Conservation (phyloP, 2,329 filamentous ascomycete species). For the Fusarium humuli region DNA sequence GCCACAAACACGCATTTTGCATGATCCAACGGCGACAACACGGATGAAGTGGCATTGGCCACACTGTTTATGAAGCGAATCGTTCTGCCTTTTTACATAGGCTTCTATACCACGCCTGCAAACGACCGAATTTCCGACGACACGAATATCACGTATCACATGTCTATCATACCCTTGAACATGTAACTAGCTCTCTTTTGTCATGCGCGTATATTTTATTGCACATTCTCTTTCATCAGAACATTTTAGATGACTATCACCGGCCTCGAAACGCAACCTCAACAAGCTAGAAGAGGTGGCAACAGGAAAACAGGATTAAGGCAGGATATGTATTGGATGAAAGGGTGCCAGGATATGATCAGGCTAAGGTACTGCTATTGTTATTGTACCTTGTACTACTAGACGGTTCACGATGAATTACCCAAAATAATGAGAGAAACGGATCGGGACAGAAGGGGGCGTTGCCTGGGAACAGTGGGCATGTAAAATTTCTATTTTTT, state of each 20-base stretch:
- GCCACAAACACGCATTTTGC: background rate
- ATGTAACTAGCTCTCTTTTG: slow-evolving; percentile 37
- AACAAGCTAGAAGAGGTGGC: background rate
- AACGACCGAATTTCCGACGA: slow-evolving; percentile 40
- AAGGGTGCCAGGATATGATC: background rate
- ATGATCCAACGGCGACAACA: slow-evolving; percentile 5
- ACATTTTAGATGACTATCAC: slow-evolving; percentile 23
- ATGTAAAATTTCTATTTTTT: slow-evolving; percentile 18
- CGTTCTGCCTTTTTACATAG: slow-evolving; percentile 1
- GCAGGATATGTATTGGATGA: background rate
- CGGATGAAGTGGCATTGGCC: slow-evolving; percentile 14
- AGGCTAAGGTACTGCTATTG: background rate
- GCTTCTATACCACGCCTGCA: slow-evolving; percentile 18
- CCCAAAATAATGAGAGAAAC: slow-evolving; percentile 36
- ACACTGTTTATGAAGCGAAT: slow-evolving; percentile 25
- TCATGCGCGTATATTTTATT: slow-evolving; percentile 9
- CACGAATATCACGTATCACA: slow-evolving; percentile 45
- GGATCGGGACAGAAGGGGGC: slow-evolving; percentile 17
- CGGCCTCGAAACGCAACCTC: background rate
- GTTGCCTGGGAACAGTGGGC: slow-evolving; percentile 22
- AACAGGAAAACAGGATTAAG: background rate
- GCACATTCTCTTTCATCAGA: background rate
- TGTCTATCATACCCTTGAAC: slow-evolving; percentile 35
- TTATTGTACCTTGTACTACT: slow-evolving; percentile 30
- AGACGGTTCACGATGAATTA: slow-evolving; percentile 26